A percentile compares a stretch with the other conserved stretches of the same genome.
These are phyloP conservation scores for Rosa chinensis DNA, from an alignment of 306 rosid genomes.

Conservation along the genomic window DNA sequence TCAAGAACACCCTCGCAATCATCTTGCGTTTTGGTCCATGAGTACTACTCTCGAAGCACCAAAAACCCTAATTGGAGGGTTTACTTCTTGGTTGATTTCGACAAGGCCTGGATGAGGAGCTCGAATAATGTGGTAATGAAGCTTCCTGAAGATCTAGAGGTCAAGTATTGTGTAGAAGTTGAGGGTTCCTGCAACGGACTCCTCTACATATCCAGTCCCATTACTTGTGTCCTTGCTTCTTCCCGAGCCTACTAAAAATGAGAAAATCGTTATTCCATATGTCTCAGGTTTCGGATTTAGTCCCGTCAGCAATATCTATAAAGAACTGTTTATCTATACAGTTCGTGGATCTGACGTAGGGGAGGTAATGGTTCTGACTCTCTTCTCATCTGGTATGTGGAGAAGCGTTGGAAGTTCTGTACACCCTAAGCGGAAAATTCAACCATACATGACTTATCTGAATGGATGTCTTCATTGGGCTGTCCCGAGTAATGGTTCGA, in stretches of 20 bases:
- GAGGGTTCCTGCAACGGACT: not conserved
- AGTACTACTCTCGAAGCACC: too few species aligned
- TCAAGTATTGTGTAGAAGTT: not conserved
- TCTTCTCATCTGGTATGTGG: not conserved
- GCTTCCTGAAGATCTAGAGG: not conserved
- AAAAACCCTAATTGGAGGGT: not conserved
- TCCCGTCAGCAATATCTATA: not conserved
- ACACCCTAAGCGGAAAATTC: not conserved
- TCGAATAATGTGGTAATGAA: not conserved
- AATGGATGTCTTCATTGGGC: not conserved
- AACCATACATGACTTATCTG: not conserved
- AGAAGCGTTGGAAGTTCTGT: not conserved
- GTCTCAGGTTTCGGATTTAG: not conserved
- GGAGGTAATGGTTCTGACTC: not conserved
- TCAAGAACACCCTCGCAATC: not conserved
- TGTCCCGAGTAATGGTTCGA: not conserved
- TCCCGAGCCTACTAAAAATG: not conserved
- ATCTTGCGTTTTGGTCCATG: not conserved
- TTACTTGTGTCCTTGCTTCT: not conserved
- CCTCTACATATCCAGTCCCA: not conserved
- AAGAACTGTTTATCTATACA: not conserved
- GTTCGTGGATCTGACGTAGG: not conserved
- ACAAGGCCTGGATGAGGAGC: not conserved
- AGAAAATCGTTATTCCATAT: not conserved
- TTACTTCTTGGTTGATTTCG: not conserved